Conservation (phyloP, 2,329 filamentous ascomycete species). For the Uncinocarpus reesii region DNA sequence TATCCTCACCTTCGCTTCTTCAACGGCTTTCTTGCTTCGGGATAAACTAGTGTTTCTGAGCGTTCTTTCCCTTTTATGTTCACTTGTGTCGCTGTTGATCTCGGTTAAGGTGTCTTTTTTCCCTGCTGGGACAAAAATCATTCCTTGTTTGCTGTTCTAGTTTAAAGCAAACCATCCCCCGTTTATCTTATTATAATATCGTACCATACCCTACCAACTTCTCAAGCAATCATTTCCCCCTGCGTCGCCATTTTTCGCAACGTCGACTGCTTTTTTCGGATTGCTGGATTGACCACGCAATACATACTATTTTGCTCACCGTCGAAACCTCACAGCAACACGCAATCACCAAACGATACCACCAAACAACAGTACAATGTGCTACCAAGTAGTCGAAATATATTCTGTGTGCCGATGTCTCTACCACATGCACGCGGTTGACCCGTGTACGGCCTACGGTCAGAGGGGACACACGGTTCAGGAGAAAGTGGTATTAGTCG, state of each 20-base stretch:
- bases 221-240: neutral
- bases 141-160: slow-evolving; percentile 10
- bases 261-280: neutral
- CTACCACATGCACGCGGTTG: slow-evolving; percentile 78
- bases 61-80: slow-evolving; percentile 4
- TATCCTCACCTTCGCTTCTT: neutral
- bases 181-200: slow-evolving; percentile 8
- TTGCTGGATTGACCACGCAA: neutral
- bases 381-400: slow-evolving; percentile 73
- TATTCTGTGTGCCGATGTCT: slow-evolving; percentile 80
- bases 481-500: slow-evolving; percentile 68
- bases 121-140: neutral
- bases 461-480: slow-evolving; percentile 61
- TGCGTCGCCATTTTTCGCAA: neutral
- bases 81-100: neutral
- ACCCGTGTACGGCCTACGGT: slow-evolving; percentile 67
- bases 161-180: slow-evolving; percentile 12
- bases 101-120: neutral
- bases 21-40: neutral
- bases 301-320: too few relatives aligned
- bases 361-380: slow-evolving; percentile 50
- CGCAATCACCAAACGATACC: neutral
- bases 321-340: too few relatives aligned
- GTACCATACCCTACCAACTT: neutral
- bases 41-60: slow-evolving; percentile 1